phyloP scores from a whole-genome alignment of 768 basidiomycete genomes.

The Pleurotus citrinopileatus region DNA sequence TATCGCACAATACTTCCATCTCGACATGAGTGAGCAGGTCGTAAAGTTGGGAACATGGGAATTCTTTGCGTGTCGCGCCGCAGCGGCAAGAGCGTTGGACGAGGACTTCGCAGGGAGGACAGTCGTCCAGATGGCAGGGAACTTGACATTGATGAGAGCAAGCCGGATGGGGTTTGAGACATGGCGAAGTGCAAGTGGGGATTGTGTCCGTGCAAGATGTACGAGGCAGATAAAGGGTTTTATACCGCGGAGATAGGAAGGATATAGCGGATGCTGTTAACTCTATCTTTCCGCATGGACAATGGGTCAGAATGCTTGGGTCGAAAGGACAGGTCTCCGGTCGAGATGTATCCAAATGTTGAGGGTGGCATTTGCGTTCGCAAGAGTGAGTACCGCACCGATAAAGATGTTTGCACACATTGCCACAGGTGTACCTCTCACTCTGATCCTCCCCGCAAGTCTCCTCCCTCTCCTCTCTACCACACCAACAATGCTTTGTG shows the following conservation, averaged over 20 bases:
- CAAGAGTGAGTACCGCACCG: conserved; percentile 77
- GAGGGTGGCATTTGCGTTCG: conserved; percentile 62
- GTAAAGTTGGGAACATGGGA: conserved; percentile 52
- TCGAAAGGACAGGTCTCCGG: conserved; percentile 61
- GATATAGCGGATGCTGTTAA: not conserved
- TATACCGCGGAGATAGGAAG: conserved; percentile 40
- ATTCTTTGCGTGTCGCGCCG: conserved; percentile 57
- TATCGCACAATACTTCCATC: conserved; percentile 74
- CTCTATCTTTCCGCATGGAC: conserved; percentile 72
- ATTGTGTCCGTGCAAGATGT: conserved; percentile 68
- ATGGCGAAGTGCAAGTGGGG: conserved; percentile 72
- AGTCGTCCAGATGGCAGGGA: conserved; percentile 74
- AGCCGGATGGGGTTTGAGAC: conserved; percentile 55
- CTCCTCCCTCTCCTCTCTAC: conserved; percentile 55
- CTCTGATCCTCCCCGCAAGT: conserved; percentile 72
- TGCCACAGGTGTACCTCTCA: conserved; percentile 59
- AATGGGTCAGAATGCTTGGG: conserved; percentile 63
- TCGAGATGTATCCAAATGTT: not conserved
- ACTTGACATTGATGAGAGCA: conserved; percentile 76
- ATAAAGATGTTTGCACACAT: conserved; percentile 46
- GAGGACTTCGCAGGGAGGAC: conserved; percentile 73
- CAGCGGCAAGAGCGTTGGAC: conserved; percentile 85
- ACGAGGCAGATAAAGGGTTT: conserved; percentile 29
- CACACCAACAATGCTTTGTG: conserved; percentile 74
- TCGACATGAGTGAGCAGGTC: conserved; percentile 27